Percentiles rank a stretch among this genome's conserved stretches.
Evolutionary conservation across 768 basidiomycete genomes (phyloP).

Genomic region (Lyophyllum semitale): DNA sequence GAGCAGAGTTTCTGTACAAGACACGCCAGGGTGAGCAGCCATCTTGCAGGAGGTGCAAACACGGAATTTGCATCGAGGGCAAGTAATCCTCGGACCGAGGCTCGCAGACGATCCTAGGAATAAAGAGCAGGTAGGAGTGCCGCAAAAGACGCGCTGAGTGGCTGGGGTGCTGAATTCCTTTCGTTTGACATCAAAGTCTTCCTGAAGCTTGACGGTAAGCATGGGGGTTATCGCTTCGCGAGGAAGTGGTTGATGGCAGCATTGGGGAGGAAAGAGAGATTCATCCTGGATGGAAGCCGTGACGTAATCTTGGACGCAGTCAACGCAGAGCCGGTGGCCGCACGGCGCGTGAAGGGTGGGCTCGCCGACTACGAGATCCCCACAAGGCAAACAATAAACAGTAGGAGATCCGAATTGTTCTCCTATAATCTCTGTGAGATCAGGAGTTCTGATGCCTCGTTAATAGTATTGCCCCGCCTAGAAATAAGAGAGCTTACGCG

Average conservation of each 20-base stretch:
- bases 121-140: conserved; percentile 48
- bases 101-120: conserved; percentile 48
- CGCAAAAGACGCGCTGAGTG: conserved; percentile 50
- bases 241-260: conserved; percentile 43
- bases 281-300: conserved; percentile 48
- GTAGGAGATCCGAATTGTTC: conserved; percentile 17
- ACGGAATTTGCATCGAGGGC: conserved; percentile 36
- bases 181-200: conserved; percentile 40
- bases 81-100: conserved; percentile 19
- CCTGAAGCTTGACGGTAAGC: conserved; percentile 26
- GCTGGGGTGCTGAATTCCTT: conserved; percentile 46
- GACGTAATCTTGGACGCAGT: conserved; percentile 44
- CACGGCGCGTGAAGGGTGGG: conserved; percentile 43
- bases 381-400: conserved; percentile 15
- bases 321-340: conserved; percentile 45
- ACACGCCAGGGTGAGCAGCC: conserved; percentile 37
- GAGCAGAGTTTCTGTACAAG: conserved; percentile 45
- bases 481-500: not conserved
- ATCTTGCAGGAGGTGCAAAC: conserved; percentile 55
- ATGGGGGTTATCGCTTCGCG: conserved; percentile 24
- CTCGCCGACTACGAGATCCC: conserved; percentile 20
- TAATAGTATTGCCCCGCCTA: not conserved
- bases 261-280: conserved; percentile 51
- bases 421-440: conserved; percentile 10
- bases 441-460: not conserved